Conservation (phyloP, 495 filamentous ascomycete genomes). For the Bathelium albidoporum region DNA sequence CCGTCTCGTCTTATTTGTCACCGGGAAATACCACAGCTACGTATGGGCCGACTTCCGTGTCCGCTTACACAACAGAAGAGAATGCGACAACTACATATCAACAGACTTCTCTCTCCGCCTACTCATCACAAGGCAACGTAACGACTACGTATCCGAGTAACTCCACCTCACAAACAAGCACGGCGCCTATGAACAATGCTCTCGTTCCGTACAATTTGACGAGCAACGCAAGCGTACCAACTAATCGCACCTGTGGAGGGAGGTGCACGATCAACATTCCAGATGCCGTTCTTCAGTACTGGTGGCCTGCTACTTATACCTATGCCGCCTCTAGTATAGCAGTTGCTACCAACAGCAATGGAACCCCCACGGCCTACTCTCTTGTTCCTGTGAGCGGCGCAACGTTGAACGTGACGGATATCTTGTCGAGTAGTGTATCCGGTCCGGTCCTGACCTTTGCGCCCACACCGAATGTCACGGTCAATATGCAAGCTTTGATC, state of each 20-base stretch:
- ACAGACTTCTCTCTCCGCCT: neutral
- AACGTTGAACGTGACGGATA: conserved; percentile 24
- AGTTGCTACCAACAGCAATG: neutral
- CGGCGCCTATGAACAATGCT: neutral
- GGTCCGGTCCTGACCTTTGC: too few relatives aligned
- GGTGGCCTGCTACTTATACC: conserved; percentile 14
- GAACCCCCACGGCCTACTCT: neutral
- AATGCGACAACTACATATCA: neutral
- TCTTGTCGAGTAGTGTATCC: too few relatives aligned
- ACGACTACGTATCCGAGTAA: neutral
- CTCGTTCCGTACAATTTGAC: conserved; percentile 4
- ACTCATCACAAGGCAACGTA: neutral
- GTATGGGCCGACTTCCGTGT: neutral
- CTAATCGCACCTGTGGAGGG: conserved; percentile 7
- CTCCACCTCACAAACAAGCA: conserved; percentile 2
- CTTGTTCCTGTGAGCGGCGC: neutral
- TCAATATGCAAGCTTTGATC: conserved; percentile 7
- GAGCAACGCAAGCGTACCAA: neutral
- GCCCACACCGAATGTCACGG: too few relatives aligned
- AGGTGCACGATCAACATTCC: conserved; percentile 14
- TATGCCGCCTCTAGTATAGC: conserved; percentile 14
- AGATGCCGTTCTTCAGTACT: conserved; percentile 15
- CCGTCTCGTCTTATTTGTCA: neutral
- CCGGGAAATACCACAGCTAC: neutral
- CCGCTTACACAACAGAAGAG: neutral